phyloP scores from a whole-genome alignment of 1,139 yeast genomes.

The Protomyces pachydermus region DNA sequence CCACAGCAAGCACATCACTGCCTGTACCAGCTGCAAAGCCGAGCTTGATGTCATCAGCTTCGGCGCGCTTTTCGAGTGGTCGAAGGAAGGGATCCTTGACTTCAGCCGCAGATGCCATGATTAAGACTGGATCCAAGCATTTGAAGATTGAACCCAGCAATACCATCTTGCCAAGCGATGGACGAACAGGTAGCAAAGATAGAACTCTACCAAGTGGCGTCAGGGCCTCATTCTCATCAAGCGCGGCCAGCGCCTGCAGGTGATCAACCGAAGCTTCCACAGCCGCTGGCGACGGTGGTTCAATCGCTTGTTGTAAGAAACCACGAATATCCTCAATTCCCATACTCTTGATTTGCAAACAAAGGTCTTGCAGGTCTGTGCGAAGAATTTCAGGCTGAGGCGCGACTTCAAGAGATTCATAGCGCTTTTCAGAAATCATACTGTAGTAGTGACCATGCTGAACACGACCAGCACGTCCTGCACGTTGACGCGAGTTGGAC shows the following conservation, averaged over 20 bases:
- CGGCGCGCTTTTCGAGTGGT: conserved; percentile 27
- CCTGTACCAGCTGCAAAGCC: conserved; percentile 19
- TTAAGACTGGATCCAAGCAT: conserved; percentile 33
- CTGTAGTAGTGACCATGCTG: conserved; percentile 66
- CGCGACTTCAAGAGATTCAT: conserved; percentile 49
- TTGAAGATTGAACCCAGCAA: conserved; percentile 40
- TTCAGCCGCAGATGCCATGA: conserved; percentile 31
- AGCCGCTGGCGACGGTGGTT: conserved; percentile 57
- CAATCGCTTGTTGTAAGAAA: conserved; percentile 62
- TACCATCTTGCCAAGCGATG: conserved; percentile 65
- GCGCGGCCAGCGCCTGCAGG: conserved; percentile 45
- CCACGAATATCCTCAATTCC: conserved; percentile 53
- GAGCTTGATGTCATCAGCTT: conserved; percentile 18
- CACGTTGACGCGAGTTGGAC: conserved; percentile 71
- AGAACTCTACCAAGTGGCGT: conserved; percentile 54
- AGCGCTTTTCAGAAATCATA: conserved; percentile 53
- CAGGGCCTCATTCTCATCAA: conserved; percentile 54
- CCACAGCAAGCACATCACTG: conserved; percentile 26
- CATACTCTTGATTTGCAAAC: conserved; percentile 72
- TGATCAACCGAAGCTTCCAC: conserved; percentile 53
- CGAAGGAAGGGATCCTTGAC: conserved; percentile 30
- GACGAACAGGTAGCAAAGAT: conserved; percentile 53
- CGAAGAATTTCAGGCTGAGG: conserved; percentile 77
- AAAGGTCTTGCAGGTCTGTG: conserved; percentile 64
- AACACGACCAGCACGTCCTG: conserved; percentile 88